Conservation (phyloP, 108 stramenopile genomes). For the Nannochloropsis gaditana region DNA sequence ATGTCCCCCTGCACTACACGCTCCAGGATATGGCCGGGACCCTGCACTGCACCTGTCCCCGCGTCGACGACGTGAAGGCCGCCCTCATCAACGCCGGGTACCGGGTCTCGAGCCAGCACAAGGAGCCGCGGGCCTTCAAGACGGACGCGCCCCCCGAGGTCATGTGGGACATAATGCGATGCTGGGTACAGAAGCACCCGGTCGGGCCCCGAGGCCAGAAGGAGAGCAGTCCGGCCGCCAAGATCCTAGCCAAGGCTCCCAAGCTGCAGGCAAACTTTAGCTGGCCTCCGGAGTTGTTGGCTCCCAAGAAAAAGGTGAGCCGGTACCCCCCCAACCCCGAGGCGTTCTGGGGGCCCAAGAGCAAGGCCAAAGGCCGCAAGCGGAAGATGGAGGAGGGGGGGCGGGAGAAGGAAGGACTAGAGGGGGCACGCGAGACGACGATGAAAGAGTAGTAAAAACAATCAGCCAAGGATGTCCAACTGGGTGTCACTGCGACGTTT, state of each 20-base stretch:
- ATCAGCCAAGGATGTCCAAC: background rate
- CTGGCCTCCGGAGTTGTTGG: slow-evolving; percentile 24
- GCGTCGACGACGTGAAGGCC: slow-evolving; percentile 64
- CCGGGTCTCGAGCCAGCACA: slow-evolving; percentile 81
- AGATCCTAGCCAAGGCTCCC: slow-evolving; percentile 66
- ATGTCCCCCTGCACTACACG: slow-evolving; percentile 82
- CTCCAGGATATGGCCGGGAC: slow-evolving; percentile 67
- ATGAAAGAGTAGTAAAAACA: background rate
- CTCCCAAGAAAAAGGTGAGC: slow-evolving; percentile 32
- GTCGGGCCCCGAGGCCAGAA: slow-evolving; percentile 59
- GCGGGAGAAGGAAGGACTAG: background rate
- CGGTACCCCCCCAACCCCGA: slow-evolving; percentile 44
- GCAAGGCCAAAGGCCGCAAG: slow-evolving; percentile 36
- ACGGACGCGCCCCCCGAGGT: slow-evolving; percentile 85
- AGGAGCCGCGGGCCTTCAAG: slow-evolving; percentile 85
- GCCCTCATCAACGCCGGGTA: slow-evolving; percentile 85
- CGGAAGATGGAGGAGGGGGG: background rate
- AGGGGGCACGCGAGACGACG: background rate
- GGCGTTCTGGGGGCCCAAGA: slow-evolving; percentile 42
- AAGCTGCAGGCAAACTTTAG: slow-evolving; percentile 43
- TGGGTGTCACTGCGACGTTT: background rate
- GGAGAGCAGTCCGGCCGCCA: slow-evolving; percentile 51
- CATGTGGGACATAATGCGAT: slow-evolving; percentile 84
- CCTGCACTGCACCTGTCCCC: slow-evolving; percentile 67
- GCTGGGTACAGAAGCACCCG: slow-evolving; percentile 79